Percentiles rank a stretch among this genome's conserved stretches.
Evolutionary conservation across 768 basidiomycete genomes (phyloP).

Genomic region (Candolleomyces aberdarensis): DNA sequence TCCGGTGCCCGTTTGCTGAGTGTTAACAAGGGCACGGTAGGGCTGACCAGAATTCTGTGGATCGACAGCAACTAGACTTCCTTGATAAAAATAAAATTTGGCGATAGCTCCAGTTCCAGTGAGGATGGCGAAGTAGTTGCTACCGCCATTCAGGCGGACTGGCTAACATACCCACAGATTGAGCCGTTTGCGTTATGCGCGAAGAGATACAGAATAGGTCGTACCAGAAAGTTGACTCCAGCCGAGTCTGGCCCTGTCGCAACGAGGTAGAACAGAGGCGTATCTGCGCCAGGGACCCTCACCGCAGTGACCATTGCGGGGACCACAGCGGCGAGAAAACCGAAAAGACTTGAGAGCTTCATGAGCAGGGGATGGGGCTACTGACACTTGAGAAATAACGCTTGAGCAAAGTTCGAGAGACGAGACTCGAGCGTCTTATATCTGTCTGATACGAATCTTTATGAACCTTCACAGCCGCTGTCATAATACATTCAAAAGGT

Average conservation of each 20-base stretch:
- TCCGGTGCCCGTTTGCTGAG: not conserved
- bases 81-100: constrained; percentile 31
- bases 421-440: too few relatives aligned
- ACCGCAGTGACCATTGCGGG: not conserved
- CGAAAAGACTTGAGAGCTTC: not conserved
- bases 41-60: constrained; percentile 8
- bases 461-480: too few relatives aligned
- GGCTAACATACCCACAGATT: constrained; percentile 17
- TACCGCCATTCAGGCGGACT: constrained; percentile 22
- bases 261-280: constrained; percentile 33
- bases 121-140: constrained; percentile 20
- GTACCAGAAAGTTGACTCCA: constrained; percentile 22
- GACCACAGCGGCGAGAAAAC: not conserved
- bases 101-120: constrained; percentile 23
- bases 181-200: not conserved
- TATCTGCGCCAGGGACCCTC: constrained; percentile 23
- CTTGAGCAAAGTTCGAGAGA: too few relatives aligned
- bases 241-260: constrained; percentile 17
- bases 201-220: not conserved
- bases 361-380: not conserved
- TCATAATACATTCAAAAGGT: too few relatives aligned
- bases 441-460: too few relatives aligned
- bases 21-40: constrained; percentile 3
- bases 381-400: too few relatives aligned
- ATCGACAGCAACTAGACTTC: constrained; percentile 16